These are phyloP conservation scores for Coniella lustricola DNA, from an alignment of 2,329 filamentous ascomycete species.

Conservation along the genomic window DNA sequence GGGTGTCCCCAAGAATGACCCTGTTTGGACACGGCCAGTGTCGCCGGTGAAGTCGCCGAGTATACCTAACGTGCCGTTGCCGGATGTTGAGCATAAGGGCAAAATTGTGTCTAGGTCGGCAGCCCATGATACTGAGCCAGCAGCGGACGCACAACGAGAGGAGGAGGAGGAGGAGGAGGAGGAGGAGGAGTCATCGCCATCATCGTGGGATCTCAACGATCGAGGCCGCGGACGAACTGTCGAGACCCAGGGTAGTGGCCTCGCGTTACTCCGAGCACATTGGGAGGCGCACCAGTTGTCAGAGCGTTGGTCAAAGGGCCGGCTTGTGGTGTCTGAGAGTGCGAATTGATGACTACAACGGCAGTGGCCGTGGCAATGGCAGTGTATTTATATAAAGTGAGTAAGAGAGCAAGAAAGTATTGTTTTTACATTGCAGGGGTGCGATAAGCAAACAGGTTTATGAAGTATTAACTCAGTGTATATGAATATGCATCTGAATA, in stretches of 20 bases:
- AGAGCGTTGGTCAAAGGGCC: background rate
- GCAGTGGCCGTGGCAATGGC: too few relatives aligned
- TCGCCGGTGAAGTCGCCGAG: conserved; percentile 7
- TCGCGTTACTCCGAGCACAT: conserved; percentile 12
- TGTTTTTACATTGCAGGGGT: too few relatives aligned
- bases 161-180: background rate
- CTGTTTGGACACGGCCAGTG: conserved; percentile 8
- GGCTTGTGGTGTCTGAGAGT: background rate
- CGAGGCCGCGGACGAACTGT: conserved; percentile 16
- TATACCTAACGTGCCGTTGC: background rate
- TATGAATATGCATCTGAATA: too few relatives aligned
- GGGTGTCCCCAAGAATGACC: conserved; percentile 13
- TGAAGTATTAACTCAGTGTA: too few relatives aligned
- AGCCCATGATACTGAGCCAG: background rate
- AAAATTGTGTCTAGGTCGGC: background rate
- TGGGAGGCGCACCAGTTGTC: conserved; percentile 9
- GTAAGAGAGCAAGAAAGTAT: too few relatives aligned
- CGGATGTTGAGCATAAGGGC: background rate
- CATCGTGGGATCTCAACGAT: conserved; percentile 11
- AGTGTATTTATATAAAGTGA: too few relatives aligned
- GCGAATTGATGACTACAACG: too few relatives aligned
- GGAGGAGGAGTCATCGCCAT: background rate
- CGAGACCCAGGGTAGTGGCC: conserved; percentile 15
- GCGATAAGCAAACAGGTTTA: too few relatives aligned
- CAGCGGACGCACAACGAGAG: background rate